Base-by-base conservation (phyloP, 371 early-diverging fungal genomes). In the Globomyces sp. region DNA sequence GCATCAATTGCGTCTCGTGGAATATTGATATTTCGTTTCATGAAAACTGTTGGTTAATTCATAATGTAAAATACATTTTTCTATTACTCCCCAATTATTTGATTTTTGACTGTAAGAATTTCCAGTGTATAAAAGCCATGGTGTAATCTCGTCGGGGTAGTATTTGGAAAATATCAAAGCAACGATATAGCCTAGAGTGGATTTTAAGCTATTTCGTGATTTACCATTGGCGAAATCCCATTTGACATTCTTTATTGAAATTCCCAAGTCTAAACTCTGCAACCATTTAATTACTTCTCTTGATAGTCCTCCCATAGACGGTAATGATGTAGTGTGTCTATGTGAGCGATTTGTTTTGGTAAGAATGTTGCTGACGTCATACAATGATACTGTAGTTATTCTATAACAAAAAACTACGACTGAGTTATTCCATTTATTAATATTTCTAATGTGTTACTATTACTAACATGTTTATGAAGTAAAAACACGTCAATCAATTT, bases 71-170 rank as follows among this genome's bases (percentile, higher is more conserved):
- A 6, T 66, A 75, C 77, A 77, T 68, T 77, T 77, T 24, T 66
- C 60, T n/a, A 74, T 64, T 39, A 66, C 67, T 55, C 68, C 67
- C 80, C 80, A 80, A 63, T 80, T 80, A 42, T 76, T 71, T 45
- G 13, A 45, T 58, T 76, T 73, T 51, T 68, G 71, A 24, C 47
- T 66, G 4, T 37, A 64, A 13, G 70, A 64, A 10, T 69, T 70
- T 41, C 65, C 65, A 24, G 65, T 57, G 63, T 65, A 65, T 44
- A 65, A 34, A 9, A 37, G 36, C 2, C 53, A 43, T 46, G 53
- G 44, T 43, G 13, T 24, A 5, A 55, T 13, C 60, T 65, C 51
- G 40, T 43, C 57, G 6, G 67, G 67, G 41, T 57, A 67, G 65
- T 68, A 68, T 9, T 53, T 42, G 3, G 68, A 8, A 48, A 68